phyloP scores from a whole-genome alignment of 2,329 filamentous ascomycete species.

The Calonectria hongkongensis region DNA sequence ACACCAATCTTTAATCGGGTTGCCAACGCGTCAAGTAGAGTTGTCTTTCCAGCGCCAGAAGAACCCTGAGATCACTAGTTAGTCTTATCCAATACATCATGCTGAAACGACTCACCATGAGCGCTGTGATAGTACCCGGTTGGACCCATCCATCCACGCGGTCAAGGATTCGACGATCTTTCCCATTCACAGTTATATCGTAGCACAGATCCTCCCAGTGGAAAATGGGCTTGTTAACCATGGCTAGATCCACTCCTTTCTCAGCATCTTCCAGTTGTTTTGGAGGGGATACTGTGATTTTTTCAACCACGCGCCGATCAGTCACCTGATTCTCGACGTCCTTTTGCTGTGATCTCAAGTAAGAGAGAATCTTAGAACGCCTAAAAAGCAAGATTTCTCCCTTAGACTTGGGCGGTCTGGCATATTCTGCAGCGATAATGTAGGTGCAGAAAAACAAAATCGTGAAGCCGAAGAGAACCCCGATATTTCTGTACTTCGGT shows the following conservation, averaged over 20 bases:
- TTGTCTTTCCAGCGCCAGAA: slow-evolving; percentile 74
- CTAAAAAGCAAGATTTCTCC: slow-evolving; percentile 77
- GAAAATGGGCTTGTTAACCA: slow-evolving; percentile 62
- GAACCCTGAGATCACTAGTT: slow-evolving; percentile 54
- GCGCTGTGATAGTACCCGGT: slow-evolving; percentile 81
- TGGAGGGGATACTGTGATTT: neutral
- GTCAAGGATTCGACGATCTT: slow-evolving; percentile 78
- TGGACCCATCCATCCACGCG: slow-evolving; percentile 85
- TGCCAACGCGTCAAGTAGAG: slow-evolving; percentile 77
- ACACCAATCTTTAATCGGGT: slow-evolving; percentile 81
- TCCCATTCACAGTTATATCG: slow-evolving; percentile 80
- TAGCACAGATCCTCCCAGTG: slow-evolving; percentile 83
- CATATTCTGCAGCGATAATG: slow-evolving; percentile 68
- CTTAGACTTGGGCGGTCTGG: slow-evolving; percentile 71
- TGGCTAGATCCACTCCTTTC: neutral
- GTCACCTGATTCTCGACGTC: slow-evolving; percentile 27
- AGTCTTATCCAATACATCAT: neutral
- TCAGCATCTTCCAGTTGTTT: neutral
- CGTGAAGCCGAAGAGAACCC: slow-evolving; percentile 71
- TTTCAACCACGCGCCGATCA: neutral
- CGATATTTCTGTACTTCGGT: slow-evolving; percentile 72
- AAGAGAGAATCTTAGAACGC: slow-evolving; percentile 34
- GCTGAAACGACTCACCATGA: slow-evolving; percentile 65
- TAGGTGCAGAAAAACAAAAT: slow-evolving; percentile 59
- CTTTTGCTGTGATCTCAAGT: slow-evolving; percentile 19